phyloP scores from a whole-genome alignment of 139 green algal genomes.

The Haematococcus lacustris region DNA sequence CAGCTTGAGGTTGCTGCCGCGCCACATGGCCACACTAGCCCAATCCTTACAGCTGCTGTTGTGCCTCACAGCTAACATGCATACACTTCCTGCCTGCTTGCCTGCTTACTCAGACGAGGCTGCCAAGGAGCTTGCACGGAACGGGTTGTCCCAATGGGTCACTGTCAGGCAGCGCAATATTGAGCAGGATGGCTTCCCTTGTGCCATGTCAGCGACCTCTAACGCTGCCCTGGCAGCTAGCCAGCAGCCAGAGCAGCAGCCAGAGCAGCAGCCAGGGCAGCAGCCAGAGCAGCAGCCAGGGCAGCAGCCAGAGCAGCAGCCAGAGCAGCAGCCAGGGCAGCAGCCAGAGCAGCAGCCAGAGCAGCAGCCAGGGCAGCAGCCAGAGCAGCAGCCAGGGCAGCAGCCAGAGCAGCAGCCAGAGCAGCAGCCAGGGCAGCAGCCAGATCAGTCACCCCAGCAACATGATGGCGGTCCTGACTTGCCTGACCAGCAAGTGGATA shows the following conservation, averaged over 20 bases:
- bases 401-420: background rate
- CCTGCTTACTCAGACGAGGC: constrained; percentile 26
- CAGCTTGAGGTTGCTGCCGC: too few relatives aligned
- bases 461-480: background rate
- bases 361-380: too few relatives aligned
- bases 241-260: background rate
- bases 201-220: constrained; percentile 32
- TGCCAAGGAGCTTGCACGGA: constrained; percentile 43
- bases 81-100: background rate
- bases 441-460: background rate
- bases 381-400: background rate
- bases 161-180: constrained; percentile 71
- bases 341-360: background rate
- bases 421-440: background rate
- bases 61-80: background rate
- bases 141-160: constrained; percentile 14
- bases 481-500: background rate
- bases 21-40: too few relatives aligned
- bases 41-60: too few relatives aligned
- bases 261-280: background rate
- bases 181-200: constrained; percentile 78
- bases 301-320: background rate
- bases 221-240: too few relatives aligned
- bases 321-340: background rate
- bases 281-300: background rate